phyloP scores from a whole-genome alignment of 352 stramenopile genomes.

The Phytophthora tubulina region DNA sequence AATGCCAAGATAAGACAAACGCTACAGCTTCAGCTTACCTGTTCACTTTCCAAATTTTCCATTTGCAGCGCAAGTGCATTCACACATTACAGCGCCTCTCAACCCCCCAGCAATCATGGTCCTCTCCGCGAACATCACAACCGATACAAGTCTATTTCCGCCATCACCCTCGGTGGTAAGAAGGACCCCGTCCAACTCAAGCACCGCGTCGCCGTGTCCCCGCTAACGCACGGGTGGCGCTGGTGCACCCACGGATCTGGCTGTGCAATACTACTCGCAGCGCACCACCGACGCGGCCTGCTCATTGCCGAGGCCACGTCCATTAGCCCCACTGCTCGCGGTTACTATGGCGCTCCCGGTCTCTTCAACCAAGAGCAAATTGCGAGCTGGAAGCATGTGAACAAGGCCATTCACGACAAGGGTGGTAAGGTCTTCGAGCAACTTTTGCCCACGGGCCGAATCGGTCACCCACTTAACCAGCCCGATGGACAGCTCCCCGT shows the following conservation, averaged over 20 bases:
- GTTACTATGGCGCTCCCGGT: constrained; percentile 50
- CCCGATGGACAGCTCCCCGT: constrained; percentile 55
- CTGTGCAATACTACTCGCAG: constrained; percentile 60
- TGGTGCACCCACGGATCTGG: constrained; percentile 42
- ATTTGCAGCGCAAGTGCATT: constrained; percentile 1
- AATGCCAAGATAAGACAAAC: constrained; percentile 29
- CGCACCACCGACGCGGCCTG: constrained; percentile 53
- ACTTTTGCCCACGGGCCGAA: constrained; percentile 86
- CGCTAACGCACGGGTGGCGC: constrained; percentile 50
- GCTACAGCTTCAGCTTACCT: constrained; percentile 1
- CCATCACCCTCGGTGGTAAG: constrained; percentile 53
- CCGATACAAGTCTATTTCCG: constrained; percentile 53
- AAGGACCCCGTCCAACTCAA: constrained; percentile 38
- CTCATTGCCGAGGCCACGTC: constrained; percentile 67
- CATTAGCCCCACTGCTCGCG: constrained; percentile 48
- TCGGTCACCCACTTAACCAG: constrained; percentile 71
- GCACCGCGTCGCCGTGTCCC: constrained; percentile 53
- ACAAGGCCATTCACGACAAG: constrained; percentile 72
- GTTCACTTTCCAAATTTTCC: constrained; percentile 9
- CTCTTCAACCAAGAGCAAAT: constrained; percentile 57
- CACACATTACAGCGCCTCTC: background rate
- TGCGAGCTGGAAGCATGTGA: constrained; percentile 57
- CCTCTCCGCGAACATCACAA: constrained; percentile 7
- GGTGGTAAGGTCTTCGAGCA: constrained; percentile 44
- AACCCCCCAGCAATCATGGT: constrained; percentile 1